Percentiles rank a stretch among this genome's conserved stretches.
Conservation (phyloP, 2,329 filamentous ascomycete genomes). For the Colletotrichum camelliae region DNA sequence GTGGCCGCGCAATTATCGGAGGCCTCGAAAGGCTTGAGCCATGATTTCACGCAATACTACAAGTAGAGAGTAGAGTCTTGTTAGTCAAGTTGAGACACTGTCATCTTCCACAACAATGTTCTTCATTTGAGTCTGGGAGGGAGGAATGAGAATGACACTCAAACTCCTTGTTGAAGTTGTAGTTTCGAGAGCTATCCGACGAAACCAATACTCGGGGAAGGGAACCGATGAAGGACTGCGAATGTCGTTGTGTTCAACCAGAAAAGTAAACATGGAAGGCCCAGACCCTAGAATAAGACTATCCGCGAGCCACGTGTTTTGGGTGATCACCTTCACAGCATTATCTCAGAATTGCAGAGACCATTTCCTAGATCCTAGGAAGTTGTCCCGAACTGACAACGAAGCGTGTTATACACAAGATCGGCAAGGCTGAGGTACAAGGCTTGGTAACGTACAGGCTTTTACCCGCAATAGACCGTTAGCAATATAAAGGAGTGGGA, state of each 20-base stretch:
- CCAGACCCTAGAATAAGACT: background rate
- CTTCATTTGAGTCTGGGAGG: background rate
- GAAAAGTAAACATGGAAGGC: background rate
- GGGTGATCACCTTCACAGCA: background rate
- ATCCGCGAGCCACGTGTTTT: background rate
- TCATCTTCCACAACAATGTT: accelerated
- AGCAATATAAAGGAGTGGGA: no score
- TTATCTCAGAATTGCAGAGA: no score
- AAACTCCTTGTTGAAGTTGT: background rate
- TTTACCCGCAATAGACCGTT: no score
- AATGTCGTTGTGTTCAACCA: background rate
- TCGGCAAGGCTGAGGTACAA: no score
- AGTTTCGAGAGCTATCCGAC: accelerated
- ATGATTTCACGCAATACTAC: background rate
- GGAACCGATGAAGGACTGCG: background rate
- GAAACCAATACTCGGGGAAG: background rate
- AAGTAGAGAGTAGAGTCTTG: background rate
- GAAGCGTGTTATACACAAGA: no score
- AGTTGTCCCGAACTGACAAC: no score
- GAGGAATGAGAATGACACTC: background rate
- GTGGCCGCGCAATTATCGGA: background rate
- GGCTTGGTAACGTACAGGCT: no score
- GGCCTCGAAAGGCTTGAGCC: background rate
- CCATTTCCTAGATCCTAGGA: no score
- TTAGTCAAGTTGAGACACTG: no score